Evolutionary conservation across 306 rosid genomes (phyloP).

Genomic region (Acmispon strigosus): DNA sequence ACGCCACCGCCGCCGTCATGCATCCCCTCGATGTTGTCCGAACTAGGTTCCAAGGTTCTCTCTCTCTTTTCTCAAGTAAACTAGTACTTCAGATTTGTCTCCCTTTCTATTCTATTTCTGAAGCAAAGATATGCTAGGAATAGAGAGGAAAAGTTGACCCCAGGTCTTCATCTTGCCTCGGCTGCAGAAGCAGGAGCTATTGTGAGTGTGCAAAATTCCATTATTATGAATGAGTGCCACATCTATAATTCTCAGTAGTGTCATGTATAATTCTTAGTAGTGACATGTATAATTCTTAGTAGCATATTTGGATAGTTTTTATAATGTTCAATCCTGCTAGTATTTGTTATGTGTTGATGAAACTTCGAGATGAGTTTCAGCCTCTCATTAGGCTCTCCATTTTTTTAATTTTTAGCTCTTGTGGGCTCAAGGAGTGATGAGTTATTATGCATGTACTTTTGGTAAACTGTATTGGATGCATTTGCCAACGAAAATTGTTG

Average conservation of each 20-base stretch:
- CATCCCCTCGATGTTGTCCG: slow-evolving; percentile 97
- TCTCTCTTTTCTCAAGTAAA: background rate
- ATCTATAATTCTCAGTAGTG: too few relatives aligned
- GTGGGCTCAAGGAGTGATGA: background rate
- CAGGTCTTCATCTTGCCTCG: slow-evolving; percentile 85
- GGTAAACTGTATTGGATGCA: slow-evolving; percentile 5
- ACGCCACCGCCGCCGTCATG: slow-evolving; percentile 64
- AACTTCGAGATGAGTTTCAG: slow-evolving; percentile 3
- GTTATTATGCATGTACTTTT: background rate
- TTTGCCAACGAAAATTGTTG: slow-evolving; percentile 5
- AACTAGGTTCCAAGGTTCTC: slow-evolving; percentile 90
- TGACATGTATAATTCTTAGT: too few relatives aligned
- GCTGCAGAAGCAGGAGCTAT: slow-evolving; percentile 97
- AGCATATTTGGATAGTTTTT: background rate
- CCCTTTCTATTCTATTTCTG: background rate
- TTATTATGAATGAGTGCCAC: slow-evolving; percentile 6
- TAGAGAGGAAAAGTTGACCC: slow-evolving; percentile 60
- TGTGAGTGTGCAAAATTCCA: slow-evolving; percentile 48
- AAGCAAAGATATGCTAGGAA: slow-evolving; percentile 57
- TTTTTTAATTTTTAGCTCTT: background rate
- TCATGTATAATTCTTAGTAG: background rate
- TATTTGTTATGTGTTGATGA: slow-evolving; percentile 6
- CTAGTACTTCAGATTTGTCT: background rate
- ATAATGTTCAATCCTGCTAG: slow-evolving; percentile 12
- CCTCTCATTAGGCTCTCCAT: background rate